Base-by-base conservation (phyloP, 805 yeast species). In the Candida nitratophila region DNA sequence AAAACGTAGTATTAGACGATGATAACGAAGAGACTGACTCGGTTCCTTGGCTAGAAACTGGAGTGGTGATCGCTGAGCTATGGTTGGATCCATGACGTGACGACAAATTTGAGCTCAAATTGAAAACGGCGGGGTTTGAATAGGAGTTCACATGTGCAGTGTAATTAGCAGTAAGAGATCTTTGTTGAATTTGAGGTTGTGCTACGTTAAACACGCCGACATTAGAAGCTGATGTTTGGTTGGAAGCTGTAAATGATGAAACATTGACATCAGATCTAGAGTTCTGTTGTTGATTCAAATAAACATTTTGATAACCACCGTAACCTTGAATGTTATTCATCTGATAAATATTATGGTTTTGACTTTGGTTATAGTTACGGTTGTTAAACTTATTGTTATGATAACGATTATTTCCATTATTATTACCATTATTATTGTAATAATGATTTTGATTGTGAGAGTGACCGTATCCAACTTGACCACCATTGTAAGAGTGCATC, bases 11-110 rank as follows among this genome's bases (percentile, higher is more conserved):
- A n/a, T 20, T 33, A n/a, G 39, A 19, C 12, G 47, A 40, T 9
- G 33, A 26, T 11, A 37, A 20, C 6, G 46, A 39, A 12, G 46
- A 43, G 3, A 37, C 21, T 4, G 47, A 44, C 5, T 41, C 41
- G 32, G 14, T 22, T 29, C 5, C n/a, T 11, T 29, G 32, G 14
- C 14, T 35, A n/a, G 42, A 38, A 20, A n/a, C n/a, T n/a, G n/a
- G n/a, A n/a, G n/a, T n/a, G n/a, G n/a, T n/a, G n/a, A n/a, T n/a
- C n/a, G n/a, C n/a, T n/a, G n/a, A n/a, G n/a, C n/a, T n/a, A n/a
- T n/a, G n/a, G n/a, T n/a, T n/a, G n/a, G n/a, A n/a, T n/a, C n/a
- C n/a, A n/a, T n/a, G n/a, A n/a, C n/a, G n/a, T n/a, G n/a, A n/a
- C n/a, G n/a, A n/a, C n/a, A n/a, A n/a, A n/a, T n/a, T n/a, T n/a